Conservation (phyloP, 2,329 filamentous ascomycete species). For the Calonectria montana region DNA sequence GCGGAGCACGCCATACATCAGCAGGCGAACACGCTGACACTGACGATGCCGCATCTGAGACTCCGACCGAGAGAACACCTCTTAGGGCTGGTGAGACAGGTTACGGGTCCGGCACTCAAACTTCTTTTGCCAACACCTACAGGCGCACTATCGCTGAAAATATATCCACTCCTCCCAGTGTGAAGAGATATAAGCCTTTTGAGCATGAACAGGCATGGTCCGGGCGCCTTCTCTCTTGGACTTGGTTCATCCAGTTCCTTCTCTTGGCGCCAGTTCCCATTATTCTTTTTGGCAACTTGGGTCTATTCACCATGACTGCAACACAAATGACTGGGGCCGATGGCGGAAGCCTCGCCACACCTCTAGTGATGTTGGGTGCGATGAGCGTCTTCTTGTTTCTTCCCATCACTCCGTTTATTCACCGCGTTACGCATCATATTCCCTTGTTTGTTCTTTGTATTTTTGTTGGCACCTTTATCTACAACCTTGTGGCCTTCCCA, state of each 20-base stretch:
- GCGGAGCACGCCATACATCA: conserved; percentile 22
- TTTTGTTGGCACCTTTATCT: conserved; percentile 80
- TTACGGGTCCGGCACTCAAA: conserved; percentile 53
- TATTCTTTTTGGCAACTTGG: conserved; percentile 81
- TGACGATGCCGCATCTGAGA: conserved; percentile 40
- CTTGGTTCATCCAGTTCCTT: conserved; percentile 89
- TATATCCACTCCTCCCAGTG: conserved; percentile 33
- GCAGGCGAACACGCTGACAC: conserved; percentile 38
- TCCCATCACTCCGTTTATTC: conserved; percentile 85
- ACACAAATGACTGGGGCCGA: conserved; percentile 87
- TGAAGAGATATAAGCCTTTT: conserved; percentile 58
- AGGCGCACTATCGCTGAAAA: conserved; percentile 58
- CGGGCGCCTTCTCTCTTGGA: conserved; percentile 79
- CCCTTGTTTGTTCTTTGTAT: conserved; percentile 81
- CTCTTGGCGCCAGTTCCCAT: conserved; percentile 82
- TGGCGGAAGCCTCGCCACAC: conserved; percentile 76
- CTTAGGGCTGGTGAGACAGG: conserved; percentile 54
- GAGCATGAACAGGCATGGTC: conserved; percentile 89
- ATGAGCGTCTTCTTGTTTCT: conserved; percentile 79
- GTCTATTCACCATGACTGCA: conserved; percentile 77
- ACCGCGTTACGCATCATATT: conserved; percentile 85
- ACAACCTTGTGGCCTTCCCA: conserved; percentile 89
- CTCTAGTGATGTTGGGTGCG: conserved; percentile 76
- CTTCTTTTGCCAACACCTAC: conserved; percentile 68
- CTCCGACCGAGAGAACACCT: conserved; percentile 65